Evolutionary conservation across 2,329 filamentous ascomycete genomes (phyloP), one percentile per base, ranked within the genome.

Genomic region (Phyllachora maydis): DNA sequence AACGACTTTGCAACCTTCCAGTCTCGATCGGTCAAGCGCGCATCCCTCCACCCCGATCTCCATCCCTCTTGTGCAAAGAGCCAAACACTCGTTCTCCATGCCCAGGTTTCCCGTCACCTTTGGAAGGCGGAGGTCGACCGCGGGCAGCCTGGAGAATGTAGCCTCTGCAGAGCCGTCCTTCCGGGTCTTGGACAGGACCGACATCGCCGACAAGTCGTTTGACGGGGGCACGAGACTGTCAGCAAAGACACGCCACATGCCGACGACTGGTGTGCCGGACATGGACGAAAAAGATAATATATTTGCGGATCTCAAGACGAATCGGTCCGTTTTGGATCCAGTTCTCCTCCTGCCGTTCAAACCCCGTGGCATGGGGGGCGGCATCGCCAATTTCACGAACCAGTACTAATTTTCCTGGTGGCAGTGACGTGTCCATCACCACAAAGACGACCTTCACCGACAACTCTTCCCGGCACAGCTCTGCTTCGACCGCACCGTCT

Each of bases 31-130:
- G n/a, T n/a, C n/a, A n/a, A n/a, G n/a, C n/a, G n/a, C n/a, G n/a
- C n/a, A n/a, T n/a, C n/a, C n/a, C n/a, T n/a, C n/a, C n/a, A n/a
- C n/a, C n/a, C n/a, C n/a, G n/a, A n/a, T n/a, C n/a, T n/a, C n/a
- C n/a, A n/a, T n/a, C n/a, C n/a, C n/a, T n/a, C n/a, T n/a, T n/a
- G n/a, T n/a, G n/a, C n/a, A n/a, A n/a, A n/a, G n/a, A n/a, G n/a
- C n/a, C n/a, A n/a, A n/a, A n/a, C n/a, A n/a, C n/a, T n/a, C n/a
- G 30, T 41, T 47, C 50, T 56, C 56, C 45, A 69, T 69, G 64
- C 59, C 59, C 62, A 65, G 59, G 49, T 68, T 69, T 45, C 58
- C 60, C 31, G 58, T 59, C 40, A 49, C 55, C 31, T 68, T 68
- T 32, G 54, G 49, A 38, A 53, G 59, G 59, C 63, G 64, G 54